These are phyloP conservation scores for Tagetes patula DNA, from an alignment of 129 eudicot species.

Conservation along the genomic window DNA sequence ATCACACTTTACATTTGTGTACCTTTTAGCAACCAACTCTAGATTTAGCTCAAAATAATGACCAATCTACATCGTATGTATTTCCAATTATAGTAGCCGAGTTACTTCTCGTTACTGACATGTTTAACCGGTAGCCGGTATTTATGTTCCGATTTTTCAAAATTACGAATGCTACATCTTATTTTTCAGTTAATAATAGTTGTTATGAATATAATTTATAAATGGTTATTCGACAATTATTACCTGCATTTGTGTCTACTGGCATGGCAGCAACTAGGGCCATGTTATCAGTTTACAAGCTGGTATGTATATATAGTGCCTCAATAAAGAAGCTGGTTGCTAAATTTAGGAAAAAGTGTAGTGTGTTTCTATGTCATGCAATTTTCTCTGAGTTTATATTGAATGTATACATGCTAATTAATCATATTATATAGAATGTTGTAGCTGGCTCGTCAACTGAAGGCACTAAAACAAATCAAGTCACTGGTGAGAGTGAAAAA, in stretches of 20 bases:
- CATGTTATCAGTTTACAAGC: background rate
- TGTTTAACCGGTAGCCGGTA: background rate
- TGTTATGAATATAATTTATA: background rate
- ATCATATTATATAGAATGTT: conserved; percentile 22
- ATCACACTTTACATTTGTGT: background rate
- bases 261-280: background rate
- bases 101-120: background rate
- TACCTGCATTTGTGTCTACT: background rate
- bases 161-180: background rate
- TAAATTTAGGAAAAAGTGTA: background rate
- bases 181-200: background rate
- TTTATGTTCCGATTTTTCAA: background rate
- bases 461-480: conserved; percentile 27
- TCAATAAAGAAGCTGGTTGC: background rate
- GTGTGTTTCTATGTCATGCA: background rate
- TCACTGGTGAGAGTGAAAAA: conserved; percentile 50
- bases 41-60: background rate
- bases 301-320: background rate
- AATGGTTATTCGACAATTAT: background rate
- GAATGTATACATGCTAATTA: background rate
- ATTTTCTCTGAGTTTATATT: background rate
- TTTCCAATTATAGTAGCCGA: background rate
- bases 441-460: conserved; percentile 27
- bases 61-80: background rate
- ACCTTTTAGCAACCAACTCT: background rate